Conservation (phyloP, 2,329 filamentous ascomycete species). For the Pseudonectria foliicola region DNA sequence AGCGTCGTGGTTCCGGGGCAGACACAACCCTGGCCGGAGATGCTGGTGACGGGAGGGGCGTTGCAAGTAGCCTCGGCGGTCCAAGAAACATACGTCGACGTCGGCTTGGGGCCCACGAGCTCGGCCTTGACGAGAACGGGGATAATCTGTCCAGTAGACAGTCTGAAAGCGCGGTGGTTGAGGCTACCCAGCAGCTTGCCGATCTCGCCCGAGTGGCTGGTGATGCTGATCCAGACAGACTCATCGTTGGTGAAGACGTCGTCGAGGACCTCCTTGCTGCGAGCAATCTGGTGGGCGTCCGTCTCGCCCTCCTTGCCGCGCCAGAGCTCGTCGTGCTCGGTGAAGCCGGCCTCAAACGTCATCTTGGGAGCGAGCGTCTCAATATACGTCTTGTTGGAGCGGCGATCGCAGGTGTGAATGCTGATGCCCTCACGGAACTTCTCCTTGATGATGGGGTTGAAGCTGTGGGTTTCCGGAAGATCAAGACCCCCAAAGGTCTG, state of each 20-base stretch:
- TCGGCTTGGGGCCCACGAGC: conserved; percentile 25
- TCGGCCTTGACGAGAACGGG: conserved; percentile 59
- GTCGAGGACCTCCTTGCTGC: conserved; percentile 45
- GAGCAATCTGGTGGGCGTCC: conserved; percentile 38
- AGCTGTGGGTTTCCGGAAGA: conserved; percentile 43
- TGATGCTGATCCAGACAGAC: conserved; percentile 51
- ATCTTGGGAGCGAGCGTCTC: conserved; percentile 43
- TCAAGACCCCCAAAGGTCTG: conserved; percentile 51
- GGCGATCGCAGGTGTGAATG: conserved; percentile 61
- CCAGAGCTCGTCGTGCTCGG: conserved; percentile 46
- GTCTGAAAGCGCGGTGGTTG: conserved; percentile 52
- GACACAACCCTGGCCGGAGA: conserved; percentile 34
- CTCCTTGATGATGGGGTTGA: conserved; percentile 57
- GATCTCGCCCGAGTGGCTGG: conserved; percentile 54
- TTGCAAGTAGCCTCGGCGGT: conserved; percentile 36
- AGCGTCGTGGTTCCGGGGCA: conserved; percentile 20
- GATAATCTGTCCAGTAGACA: conserved; percentile 62
- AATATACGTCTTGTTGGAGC: conserved; percentile 49
- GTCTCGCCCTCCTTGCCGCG: conserved; percentile 35
- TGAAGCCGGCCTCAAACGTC: conserved; percentile 53
- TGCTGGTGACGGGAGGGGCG: conserved; percentile 37
- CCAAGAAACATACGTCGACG: conserved; percentile 27
- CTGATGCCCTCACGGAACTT: conserved; percentile 58
- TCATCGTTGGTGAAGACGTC: conserved; percentile 48
- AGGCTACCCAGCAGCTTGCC: conserved; percentile 45